Percentiles rank a stretch among this genome's conserved stretches.
phyloP scores from a whole-genome alignment of 2,329 filamentous ascomycete genomes.

The Eurotiales sp. region DNA sequence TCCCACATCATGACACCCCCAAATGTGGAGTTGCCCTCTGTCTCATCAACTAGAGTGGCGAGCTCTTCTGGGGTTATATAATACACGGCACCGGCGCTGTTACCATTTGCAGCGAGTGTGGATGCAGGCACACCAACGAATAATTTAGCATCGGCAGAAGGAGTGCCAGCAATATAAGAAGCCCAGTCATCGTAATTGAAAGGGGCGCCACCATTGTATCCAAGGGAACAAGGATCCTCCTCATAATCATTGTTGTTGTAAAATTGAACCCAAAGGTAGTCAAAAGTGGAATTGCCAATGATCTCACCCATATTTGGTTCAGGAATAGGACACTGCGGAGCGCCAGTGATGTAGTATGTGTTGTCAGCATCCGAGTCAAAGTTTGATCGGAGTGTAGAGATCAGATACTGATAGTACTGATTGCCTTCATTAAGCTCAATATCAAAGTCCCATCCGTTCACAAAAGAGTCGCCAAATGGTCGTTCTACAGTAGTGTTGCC shows the following conservation, averaged over 20 bases:
- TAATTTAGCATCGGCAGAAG: slow-evolving; percentile 47
- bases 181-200: slow-evolving; percentile 47
- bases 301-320: slow-evolving; percentile 46
- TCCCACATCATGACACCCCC: slow-evolving; percentile 62
- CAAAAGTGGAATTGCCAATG: slow-evolving; percentile 45
- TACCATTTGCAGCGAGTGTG: slow-evolving; percentile 16
- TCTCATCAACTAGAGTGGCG: slow-evolving; percentile 41
- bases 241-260: slow-evolving; percentile 50
- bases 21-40: slow-evolving; percentile 43
- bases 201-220: slow-evolving; percentile 6
- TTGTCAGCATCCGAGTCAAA: slow-evolving; percentile 32
- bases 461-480: slow-evolving; percentile 46
- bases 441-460: slow-evolving; percentile 55
- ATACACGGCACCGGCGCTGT: slow-evolving; percentile 22
- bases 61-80: slow-evolving; percentile 50
- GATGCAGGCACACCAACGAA: slow-evolving; percentile 51
- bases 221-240: slow-evolving; percentile 12
- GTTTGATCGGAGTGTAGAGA: slow-evolving; percentile 44
- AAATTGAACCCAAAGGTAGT: slow-evolving; percentile 55
- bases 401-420: slow-evolving; percentile 39
- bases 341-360: slow-evolving; percentile 50
- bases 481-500: slow-evolving; percentile 32
- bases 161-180: slow-evolving; percentile 31
- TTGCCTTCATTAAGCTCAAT: slow-evolving; percentile 40
- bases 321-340: slow-evolving; percentile 50